Conservation (phyloP, 176 grass and related monocot species). For the Phoenix roebelenii region DNA sequence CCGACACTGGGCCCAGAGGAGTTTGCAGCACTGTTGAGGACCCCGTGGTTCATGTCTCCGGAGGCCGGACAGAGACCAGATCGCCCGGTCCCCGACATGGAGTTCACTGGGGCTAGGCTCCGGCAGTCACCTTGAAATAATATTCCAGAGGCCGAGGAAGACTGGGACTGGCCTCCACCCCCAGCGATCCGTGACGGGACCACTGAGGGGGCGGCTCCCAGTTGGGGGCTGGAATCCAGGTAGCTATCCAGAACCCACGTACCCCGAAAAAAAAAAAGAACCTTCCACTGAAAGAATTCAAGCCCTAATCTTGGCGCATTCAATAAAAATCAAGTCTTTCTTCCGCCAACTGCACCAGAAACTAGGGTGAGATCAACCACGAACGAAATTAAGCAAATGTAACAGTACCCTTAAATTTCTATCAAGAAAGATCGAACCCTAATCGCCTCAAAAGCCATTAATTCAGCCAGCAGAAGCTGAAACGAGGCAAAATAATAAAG, state of each 20-base stretch:
- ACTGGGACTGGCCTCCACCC: background rate
- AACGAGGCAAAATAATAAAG: no score
- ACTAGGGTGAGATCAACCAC: no score
- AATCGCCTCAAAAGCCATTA: no score
- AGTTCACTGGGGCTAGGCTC: slow-evolving; percentile 21
- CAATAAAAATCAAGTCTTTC: background rate
- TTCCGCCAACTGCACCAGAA: background rate
- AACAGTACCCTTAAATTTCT: no score
- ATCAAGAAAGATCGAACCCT: no score
- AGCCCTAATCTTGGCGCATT: background rate
- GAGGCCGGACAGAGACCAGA: slow-evolving; percentile 42
- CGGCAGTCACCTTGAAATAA: slow-evolving; percentile 34
- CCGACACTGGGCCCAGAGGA: slow-evolving; percentile 83
- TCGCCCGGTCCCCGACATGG: slow-evolving; percentile 38
- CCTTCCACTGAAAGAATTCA: background rate
- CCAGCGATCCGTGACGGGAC: background rate
- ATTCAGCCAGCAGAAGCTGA: no score
- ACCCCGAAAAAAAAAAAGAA: background rate
- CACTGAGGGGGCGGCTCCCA: background rate
- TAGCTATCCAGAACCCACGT: background rate
- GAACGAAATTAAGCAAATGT: no score
- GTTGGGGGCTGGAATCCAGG: background rate
- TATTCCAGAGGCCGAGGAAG: slow-evolving; percentile 6
- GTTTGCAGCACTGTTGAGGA: slow-evolving; percentile 50
- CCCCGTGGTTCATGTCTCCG: slow-evolving; percentile 44